Conservation (phyloP, 164 flowering plant genomes). For the Santalum album region DNA sequence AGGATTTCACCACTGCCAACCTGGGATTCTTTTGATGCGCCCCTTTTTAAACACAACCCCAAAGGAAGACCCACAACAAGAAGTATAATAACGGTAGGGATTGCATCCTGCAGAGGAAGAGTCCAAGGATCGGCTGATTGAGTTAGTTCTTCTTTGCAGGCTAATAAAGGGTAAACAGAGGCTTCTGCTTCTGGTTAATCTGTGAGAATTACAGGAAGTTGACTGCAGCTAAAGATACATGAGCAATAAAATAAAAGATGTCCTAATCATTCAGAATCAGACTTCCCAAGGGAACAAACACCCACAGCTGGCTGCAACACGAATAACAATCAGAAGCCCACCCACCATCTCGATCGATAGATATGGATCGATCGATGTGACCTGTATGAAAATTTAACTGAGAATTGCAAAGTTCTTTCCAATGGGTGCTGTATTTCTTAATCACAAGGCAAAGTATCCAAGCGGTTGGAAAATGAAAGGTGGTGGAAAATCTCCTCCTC, state of each 20-base stretch:
- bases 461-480: neutral
- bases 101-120: neutral
- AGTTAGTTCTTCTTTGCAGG: neutral
- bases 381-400: neutral
- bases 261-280: slow-evolving; percentile 24
- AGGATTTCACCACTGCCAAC: slow-evolving; percentile 47
- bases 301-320: slow-evolving; percentile 30
- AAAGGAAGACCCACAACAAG: neutral
- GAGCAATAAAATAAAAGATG: neutral
- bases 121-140: neutral
- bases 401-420: neutral
- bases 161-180: slow-evolving; percentile 17
- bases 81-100: neutral
- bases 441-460: neutral
- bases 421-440: neutral
- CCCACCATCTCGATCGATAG: no score
- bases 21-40: slow-evolving; percentile 41
- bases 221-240: slow-evolving; percentile 13
- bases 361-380: slow-evolving; percentile 18
- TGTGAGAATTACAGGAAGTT: slow-evolving; percentile 15
- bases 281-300: slow-evolving; percentile 4
- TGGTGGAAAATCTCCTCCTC: neutral
- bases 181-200: slow-evolving; percentile 13
- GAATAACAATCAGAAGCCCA: slow-evolving; percentile 14
- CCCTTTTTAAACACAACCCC: neutral